A percentile compares a stretch with the other conserved stretches of the same genome.
Conservation (phyloP, 1,284 basidiomycete genomes). For the Athelia psychrophila region DNA sequence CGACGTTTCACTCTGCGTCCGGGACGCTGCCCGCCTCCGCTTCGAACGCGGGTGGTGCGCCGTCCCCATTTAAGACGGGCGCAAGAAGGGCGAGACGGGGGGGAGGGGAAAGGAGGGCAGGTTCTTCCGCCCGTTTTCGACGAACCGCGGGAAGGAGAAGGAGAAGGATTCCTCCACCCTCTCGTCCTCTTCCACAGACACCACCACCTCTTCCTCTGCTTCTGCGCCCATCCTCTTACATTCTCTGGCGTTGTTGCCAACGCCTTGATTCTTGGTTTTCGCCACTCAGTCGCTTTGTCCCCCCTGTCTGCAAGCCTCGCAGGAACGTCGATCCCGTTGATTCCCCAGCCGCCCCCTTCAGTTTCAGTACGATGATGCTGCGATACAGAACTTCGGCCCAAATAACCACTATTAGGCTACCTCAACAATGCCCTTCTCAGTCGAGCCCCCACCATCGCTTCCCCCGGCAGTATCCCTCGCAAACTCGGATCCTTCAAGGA, state of each 20-base stretch:
- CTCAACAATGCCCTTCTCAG: too few relatives aligned
- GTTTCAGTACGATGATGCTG: too few relatives aligned
- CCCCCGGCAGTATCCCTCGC: too few relatives aligned
- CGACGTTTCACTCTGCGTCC: constrained; percentile 71
- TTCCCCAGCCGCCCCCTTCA: too few relatives aligned
- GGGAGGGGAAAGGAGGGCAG: constrained; percentile 11
- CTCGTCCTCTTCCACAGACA: constrained; percentile 11
- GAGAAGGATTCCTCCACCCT: constrained; percentile 27
- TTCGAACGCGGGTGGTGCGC: constrained; percentile 2
- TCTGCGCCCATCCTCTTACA: neutral
- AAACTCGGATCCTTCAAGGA: too few relatives aligned
- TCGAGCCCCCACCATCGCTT: too few relatives aligned
- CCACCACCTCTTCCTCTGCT: constrained; percentile 4
- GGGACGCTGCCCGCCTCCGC: constrained; percentile 15
- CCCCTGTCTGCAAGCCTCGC: constrained; percentile 55
- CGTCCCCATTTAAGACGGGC: neutral
- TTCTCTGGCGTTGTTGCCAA: too few relatives aligned
- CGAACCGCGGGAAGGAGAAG: constrained; percentile 39
- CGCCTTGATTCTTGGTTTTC: constrained; percentile 1
- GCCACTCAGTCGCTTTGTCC: constrained; percentile 10
- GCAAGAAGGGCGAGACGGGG: neutral
- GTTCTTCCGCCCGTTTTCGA: constrained; percentile 37
- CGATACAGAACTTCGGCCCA: too few relatives aligned
- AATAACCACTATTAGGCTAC: too few relatives aligned
- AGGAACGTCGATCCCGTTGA: too few relatives aligned